phyloP scores from a whole-genome alignment of 306 rosid species.

The Parietaria judaica region DNA sequence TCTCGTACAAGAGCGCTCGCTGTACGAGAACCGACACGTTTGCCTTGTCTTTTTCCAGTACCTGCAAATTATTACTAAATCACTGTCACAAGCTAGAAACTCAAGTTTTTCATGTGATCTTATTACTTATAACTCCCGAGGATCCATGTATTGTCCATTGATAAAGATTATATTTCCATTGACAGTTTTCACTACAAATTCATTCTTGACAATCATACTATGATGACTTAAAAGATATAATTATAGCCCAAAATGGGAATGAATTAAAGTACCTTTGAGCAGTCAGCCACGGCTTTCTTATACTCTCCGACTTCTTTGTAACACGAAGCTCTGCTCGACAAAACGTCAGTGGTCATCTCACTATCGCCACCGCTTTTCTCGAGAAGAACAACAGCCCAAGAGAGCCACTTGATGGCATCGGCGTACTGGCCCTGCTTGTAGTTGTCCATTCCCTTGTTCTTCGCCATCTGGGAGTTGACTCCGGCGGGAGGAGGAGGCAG shows the following conservation, averaged over 20 bases:
- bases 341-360: constrained; percentile 40
- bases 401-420: constrained; percentile 96
- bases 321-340: constrained; percentile 93
- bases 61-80: constrained; percentile 33
- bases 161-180: too few species aligned
- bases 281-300: constrained; percentile 95
- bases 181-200: too few species aligned
- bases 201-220: too few species aligned
- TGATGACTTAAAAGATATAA: too few species aligned
- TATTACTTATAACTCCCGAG: too few species aligned
- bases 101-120: too few species aligned
- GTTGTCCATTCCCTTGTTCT: constrained; percentile 81
- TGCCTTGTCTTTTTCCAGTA: constrained; percentile 49
- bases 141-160: too few species aligned
- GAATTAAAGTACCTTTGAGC: constrained; percentile 58
- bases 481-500: constrained; percentile 98
- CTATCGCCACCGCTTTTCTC: constrained; percentile 57
- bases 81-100: constrained; percentile 11
- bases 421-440: constrained; percentile 97
- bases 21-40: constrained; percentile 81
- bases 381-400: constrained; percentile 80
- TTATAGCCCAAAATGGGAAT: neutral
- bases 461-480: constrained; percentile 58
- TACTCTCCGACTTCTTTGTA: constrained; percentile 98
- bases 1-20: constrained; percentile 91